Base-by-base conservation (phyloP, 805 yeast species). In the Saccharomycopsis malanga region DNA sequence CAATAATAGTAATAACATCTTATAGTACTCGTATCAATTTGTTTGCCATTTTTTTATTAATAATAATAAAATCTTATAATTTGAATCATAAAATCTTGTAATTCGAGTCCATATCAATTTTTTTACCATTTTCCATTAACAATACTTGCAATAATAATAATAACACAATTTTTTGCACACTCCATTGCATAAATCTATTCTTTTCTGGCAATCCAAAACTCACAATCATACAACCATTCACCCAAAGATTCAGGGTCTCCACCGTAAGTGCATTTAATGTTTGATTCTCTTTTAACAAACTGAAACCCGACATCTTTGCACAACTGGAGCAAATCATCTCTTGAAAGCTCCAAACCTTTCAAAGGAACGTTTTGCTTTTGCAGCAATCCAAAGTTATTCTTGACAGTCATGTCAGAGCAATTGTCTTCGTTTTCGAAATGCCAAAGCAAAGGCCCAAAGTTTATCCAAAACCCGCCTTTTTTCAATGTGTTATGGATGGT, bases 391-490 rank as follows among this genome's bases (percentile, higher is more conserved):
- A n/a, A n/a, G 21, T 61, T 58, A 1, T 54, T 58, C 4, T 56
- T 54, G 0, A 41, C 34, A 2, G 48, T 52, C 4, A 52, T 48
- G 3, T 59, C 61, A 3, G 57, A 51, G 6, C 62, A 57, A 14
- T 62, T 63, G 15, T 61, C 66, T 29, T 71, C 74, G 47, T 72
- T 74, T 54, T 81, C 88, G 57, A 72, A 79, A 61, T 83, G 91
- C 88, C 88, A 81, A 44, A 79, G 62, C 38, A 81, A 61, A 0
- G 87, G 87, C 0, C 88, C 88, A 57, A 78, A 74, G 56, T 81
- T 80, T 23, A 79, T 62, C 86, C 86, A 81, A 15, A 62, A 46
- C 0, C 83, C 86, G 17, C 61, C 64, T 0, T 59, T 57, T 29
- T 67, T 65, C 48, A 80, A 55, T 21, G 74, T 67, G 54, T 74